Conservation (phyloP, 2,329 filamentous ascomycete species). For the Polytolypa hystricis region DNA sequence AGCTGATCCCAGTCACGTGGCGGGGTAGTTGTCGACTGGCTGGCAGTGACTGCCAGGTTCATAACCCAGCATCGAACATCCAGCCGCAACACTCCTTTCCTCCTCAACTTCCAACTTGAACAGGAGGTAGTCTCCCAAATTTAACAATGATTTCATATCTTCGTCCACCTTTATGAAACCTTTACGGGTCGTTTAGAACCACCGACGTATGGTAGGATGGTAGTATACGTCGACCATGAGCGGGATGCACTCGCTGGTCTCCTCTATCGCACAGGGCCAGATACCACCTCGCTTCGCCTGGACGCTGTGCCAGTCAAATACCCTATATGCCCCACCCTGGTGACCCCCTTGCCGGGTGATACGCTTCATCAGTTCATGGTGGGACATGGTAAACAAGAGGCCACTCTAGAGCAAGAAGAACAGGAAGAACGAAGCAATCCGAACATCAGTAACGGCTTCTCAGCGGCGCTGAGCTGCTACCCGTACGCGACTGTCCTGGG, state of each 20-base stretch:
- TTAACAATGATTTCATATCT: not conserved
- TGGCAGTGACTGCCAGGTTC: no score
- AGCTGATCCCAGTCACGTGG: no score
- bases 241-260: slow-evolving; percentile 24
- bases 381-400: slow-evolving; percentile 8
- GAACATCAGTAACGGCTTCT: slow-evolving; percentile 28
- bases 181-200: no score
- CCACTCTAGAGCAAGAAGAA: slow-evolving; percentile 2
- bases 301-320: slow-evolving; percentile 12
- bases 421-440: slow-evolving; percentile 7
- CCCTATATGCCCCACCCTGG: no score
- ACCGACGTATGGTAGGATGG: slow-evolving; percentile 30
- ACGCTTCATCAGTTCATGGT: not conserved
- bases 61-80: no score
- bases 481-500: slow-evolving; percentile 29
- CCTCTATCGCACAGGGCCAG: slow-evolving; percentile 13
- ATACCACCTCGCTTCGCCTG: slow-evolving; percentile 4
- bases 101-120: no score
- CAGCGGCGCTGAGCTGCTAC: slow-evolving; percentile 37
- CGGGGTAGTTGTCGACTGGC: no score
- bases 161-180: not conserved
- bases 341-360: no score
- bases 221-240: slow-evolving; percentile 38
- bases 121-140: no score
- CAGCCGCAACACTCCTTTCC: no score